phyloP scores from a whole-genome alignment of 371 early-diverging fungal species.

The Mortierella sp. region DNA sequence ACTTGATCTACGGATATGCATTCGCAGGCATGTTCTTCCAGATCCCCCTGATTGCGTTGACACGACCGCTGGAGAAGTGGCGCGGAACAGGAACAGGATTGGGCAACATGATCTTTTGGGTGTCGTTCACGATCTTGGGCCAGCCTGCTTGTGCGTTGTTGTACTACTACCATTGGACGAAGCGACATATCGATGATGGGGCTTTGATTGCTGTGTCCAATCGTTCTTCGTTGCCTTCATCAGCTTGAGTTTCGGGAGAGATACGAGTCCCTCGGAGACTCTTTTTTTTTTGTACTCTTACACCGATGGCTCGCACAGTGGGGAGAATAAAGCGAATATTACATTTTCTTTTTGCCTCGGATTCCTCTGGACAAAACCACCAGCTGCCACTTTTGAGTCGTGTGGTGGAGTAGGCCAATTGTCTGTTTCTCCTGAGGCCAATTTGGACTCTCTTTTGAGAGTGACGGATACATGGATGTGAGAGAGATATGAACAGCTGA shows the following conservation, averaged over 20 bases:
- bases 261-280: background rate
- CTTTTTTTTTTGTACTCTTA: background rate
- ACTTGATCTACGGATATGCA: conserved; percentile 84
- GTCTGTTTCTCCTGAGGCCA: background rate
- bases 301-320: background rate
- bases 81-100: conserved; percentile 82
- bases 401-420: background rate
- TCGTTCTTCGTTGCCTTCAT: background rate
- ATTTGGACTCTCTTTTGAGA: background rate
- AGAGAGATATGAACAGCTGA: background rate
- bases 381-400: background rate
- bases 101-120: conserved; percentile 94
- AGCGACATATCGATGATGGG: conserved; percentile 40
- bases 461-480: background rate
- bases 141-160: conserved; percentile 87
- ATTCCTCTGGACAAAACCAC: background rate
- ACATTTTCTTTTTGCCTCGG: background rate
- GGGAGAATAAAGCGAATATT: background rate
- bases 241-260: background rate
- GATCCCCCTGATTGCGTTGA: conserved; percentile 86
- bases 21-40: conserved; percentile 93
- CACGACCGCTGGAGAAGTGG: conserved; percentile 74
- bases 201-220: background rate
- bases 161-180: conserved; percentile 87
- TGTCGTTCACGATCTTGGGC: conserved; percentile 87